Base-by-base conservation (phyloP, 2,329 filamentous ascomycete species). In the Alternaria metachromatica region DNA sequence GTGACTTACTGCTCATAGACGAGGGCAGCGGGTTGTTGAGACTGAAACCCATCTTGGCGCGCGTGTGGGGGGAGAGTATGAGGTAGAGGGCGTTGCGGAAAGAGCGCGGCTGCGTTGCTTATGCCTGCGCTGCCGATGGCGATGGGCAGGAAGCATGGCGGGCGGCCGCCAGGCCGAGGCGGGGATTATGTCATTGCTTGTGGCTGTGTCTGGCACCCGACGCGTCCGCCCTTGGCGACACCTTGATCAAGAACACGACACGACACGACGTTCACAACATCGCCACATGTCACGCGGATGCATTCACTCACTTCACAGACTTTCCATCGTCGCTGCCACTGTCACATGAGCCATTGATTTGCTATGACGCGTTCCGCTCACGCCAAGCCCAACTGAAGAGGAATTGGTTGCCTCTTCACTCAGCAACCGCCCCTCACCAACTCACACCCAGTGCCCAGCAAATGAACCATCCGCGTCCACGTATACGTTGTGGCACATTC, bases 1-100 rank as follows among this genome's bases (percentile, higher is more conserved):
- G 45, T 43, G 46, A 82, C 84, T 77, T 74, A 86, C 84, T 86
- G 69, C 79, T 78, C 82, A 86, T 84, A 37, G 82, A 85, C 66
- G 83, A 83, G 64, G 84, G 84, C 75, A 87, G 79, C 66, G 84
- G 84, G 72, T 86, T 87, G 72, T 86, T 86, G 75, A 87, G 80
- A 67, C 83, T 82, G 60, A 83, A 72, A 30, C 80, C 80, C 83
- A 85, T 84, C 30, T 25, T 57, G 63, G 43, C 41, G 56, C 18
- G 44, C 21, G 48, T 68, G 67, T 25, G 59, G 41, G 61, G 43
- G 25, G 48, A 49, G 30, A 48, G 43, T 45, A 46, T 7, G 25
- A 33, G 21, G 18, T 45, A n/a, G 37, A 37, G 26, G 7, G 45
- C n/a, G 53, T 30, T 51, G 50, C 37, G 55, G 45, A 56, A 48